phyloP scores from a whole-genome alignment of 2,329 filamentous ascomycete genomes.

The Graphiopsis chlorocephala region DNA sequence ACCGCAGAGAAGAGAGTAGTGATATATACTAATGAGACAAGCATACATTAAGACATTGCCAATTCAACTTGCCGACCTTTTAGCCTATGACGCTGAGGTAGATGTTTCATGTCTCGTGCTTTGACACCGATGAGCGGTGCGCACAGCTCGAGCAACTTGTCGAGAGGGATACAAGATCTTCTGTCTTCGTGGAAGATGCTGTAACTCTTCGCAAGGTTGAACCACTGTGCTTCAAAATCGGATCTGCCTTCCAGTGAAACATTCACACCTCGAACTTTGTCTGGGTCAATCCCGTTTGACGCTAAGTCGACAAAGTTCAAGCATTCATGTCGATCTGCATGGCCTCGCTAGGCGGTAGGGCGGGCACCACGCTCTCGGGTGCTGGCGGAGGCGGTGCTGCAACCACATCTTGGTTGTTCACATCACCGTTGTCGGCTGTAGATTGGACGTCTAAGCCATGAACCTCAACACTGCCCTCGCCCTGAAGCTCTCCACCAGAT shows the following conservation, averaged over 20 bases:
- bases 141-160: background rate
- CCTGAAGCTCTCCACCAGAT: slow-evolving; percentile 35
- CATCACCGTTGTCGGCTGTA: background rate
- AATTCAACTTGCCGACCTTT: background rate
- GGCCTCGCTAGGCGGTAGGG: slow-evolving; percentile 5
- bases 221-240: background rate
- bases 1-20: background rate
- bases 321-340: slow-evolving; percentile 1
- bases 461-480: slow-evolving; percentile 22
- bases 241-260: background rate
- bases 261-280: background rate
- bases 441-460: slow-evolving; percentile 9
- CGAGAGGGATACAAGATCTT: background rate
- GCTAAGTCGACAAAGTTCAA: background rate
- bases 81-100: background rate
- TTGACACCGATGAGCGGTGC: background rate
- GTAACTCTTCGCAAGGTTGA: background rate
- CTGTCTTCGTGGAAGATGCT: background rate
- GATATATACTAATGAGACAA: background rate
- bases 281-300: background rate
- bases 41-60: background rate
- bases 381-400: background rate
- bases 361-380: slow-evolving; percentile 6
- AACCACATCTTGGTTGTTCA: background rate
- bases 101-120: background rate